A percentile compares a stretch with the other conserved stretches of the same genome.
Conservation (phyloP, 73 alveolate species). For the Paramecium pentaurelia region DNA sequence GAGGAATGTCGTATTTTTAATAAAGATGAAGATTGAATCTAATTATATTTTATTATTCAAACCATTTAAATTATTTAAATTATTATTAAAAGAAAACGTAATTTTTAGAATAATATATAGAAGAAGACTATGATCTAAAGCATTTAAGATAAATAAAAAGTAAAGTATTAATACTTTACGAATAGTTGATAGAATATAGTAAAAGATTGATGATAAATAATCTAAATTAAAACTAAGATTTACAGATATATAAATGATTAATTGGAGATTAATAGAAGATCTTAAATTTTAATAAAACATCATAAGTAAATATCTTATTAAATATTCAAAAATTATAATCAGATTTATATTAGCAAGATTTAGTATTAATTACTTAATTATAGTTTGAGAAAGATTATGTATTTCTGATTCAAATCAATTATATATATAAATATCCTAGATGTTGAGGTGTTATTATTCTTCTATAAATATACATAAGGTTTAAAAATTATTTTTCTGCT, state of each 20-base stretch:
- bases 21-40: neutral
- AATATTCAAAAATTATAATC: too few species aligned
- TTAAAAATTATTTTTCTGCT: neutral
- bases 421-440: neutral
- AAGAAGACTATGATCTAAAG: neutral
- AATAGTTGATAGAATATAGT: too few species aligned
- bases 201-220: too few species aligned
- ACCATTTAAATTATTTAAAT: neutral
- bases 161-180: neutral
- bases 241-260: conserved; percentile 66
- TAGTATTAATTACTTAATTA: too few species aligned
- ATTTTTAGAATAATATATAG: neutral
- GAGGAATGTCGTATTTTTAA: neutral
- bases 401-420: too few species aligned
- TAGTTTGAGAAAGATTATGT: neutral
- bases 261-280: conserved; percentile 49
- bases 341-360: too few species aligned
- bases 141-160: neutral
- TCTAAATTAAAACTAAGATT: conserved; percentile 51
- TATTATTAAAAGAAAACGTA: neutral
- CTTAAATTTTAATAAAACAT: too few species aligned
- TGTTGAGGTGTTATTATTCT: conserved; percentile 69
- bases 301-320: too few species aligned
- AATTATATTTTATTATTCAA: neutral
- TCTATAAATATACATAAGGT: conserved; percentile 53